Base-by-base conservation (phyloP, 148 eudicot genomes). In the Camellia japonica region DNA sequence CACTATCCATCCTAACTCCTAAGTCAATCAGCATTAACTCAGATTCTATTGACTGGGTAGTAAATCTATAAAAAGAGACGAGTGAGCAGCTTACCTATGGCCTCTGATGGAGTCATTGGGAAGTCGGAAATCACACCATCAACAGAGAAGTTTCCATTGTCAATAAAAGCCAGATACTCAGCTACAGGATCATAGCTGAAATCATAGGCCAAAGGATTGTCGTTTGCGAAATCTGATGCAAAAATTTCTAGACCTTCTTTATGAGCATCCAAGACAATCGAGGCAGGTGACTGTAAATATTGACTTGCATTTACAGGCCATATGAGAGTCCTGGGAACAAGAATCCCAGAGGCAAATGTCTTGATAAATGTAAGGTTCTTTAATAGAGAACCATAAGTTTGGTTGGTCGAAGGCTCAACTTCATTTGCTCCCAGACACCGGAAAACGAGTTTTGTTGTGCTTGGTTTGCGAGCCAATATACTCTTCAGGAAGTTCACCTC, bases 51-150 rank as follows among this genome's bases (percentile, higher is more conserved):
- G 42, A 19, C 38, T 7, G n/a, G 19, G 56, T 52, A 52, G 20
- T 13, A 46, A 44, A 38, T 9, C 61, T 49, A 71, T 9, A 75
- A 72, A 60, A 10, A 13, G 70, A 82, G 42, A 79, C 4, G 5
- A 73, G 76, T 38, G n/a, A 49, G 56, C 43, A 62, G 47, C 83
- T 80, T 75, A 96, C 99, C 94, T 79, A 90, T 88, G 61, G 98
- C 90, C 79, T 30, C 92, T 77, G 99, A 90, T 54, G 98, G 82
- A 71, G 98, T 91, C 43, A 96, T 66, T 74, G 99, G 95, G 85
- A 91, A 94, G 83, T 91, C 99, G 59, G 99, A 87, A 56, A 96
- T 71, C 74, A 96, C 84, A 44, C 99, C 99, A 71, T 96, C 99
- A 46, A 96, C 99, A 62, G 97, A 89, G 85, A 96, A 94, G 55